A percentile compares a stretch with the other conserved stretches of the same genome.
phyloP scores from a whole-genome alignment of 192 early-diverging fungal species.

The Coemansia sp. region DNA sequence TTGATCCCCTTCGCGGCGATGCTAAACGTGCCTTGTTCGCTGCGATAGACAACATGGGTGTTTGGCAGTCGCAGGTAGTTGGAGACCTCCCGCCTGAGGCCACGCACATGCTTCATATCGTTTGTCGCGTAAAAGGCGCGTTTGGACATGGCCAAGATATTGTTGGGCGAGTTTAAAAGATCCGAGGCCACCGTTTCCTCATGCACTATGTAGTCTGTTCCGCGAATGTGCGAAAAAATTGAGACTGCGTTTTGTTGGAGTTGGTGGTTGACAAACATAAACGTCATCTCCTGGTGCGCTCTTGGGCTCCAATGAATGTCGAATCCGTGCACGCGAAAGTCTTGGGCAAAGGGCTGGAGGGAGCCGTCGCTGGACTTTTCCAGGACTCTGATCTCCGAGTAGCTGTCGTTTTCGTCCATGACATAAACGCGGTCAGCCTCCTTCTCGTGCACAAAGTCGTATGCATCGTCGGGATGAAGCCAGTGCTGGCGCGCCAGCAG shows the following conservation, averaged over 20 bases:
- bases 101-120: constrained; percentile 41
- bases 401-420: constrained; percentile 44
- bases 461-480: constrained; percentile 44
- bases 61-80: constrained; percentile 21
- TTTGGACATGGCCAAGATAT: constrained; percentile 54
- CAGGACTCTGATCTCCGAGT: constrained; percentile 17
- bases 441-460: constrained; percentile 32
- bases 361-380: constrained; percentile 17
- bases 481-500: constrained; percentile 47
- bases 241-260: constrained; percentile 45
- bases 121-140: constrained; percentile 63
- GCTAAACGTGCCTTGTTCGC: constrained; percentile 18
- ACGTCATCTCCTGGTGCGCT: constrained; percentile 41
- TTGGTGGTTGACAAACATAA: constrained; percentile 60
- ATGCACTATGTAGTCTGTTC: constrained; percentile 46
- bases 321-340: constrained; percentile 55
- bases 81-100: constrained; percentile 23
- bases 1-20: constrained; percentile 25
- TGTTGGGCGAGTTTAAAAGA: constrained; percentile 58
- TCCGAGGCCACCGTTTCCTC: constrained; percentile 55
- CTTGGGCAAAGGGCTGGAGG: constrained; percentile 38
- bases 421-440: constrained; percentile 52
- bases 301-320: constrained; percentile 53
- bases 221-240: constrained; percentile 46
- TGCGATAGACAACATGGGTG: constrained; percentile 37